phyloP scores from a whole-genome alignment of 805 yeast genomes.

The Myxozyma vanderwaltii region DNA sequence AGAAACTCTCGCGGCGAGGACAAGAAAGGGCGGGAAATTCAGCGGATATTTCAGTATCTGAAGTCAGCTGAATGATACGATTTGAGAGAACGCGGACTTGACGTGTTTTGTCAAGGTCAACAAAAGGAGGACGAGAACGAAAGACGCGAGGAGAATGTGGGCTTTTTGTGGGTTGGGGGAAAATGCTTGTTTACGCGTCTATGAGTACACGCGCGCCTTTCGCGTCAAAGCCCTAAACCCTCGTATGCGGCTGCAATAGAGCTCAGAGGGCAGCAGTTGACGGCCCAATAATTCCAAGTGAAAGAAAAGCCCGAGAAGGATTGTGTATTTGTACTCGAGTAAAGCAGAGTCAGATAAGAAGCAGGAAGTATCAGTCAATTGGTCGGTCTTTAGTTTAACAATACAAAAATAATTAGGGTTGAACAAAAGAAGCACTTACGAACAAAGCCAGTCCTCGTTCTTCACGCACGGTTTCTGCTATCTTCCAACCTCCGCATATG shows the following conservation, averaged over 20 bases:
- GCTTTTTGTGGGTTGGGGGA: no score
- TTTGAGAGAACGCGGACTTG: background rate
- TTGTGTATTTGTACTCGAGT: no score
- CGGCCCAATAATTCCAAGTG: no score
- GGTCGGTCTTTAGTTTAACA: background rate
- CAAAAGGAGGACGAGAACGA: background rate
- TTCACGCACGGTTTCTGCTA: no score
- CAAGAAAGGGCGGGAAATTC: background rate
- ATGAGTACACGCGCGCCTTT: background rate
- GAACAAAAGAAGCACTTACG: background rate
- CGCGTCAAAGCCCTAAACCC: slow-evolving; percentile 11
- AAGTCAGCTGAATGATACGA: background rate
- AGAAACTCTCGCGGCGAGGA: background rate
- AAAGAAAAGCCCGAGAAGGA: no score
- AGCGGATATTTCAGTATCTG: slow-evolving; percentile 11
- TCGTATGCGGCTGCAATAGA: no score
- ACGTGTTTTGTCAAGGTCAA: background rate
- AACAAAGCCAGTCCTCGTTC: background rate
- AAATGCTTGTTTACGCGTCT: slow-evolving; percentile 1
- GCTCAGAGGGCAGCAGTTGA: no score
- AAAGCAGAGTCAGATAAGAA: no score
- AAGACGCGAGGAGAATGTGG: no score
- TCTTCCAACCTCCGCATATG: no score
- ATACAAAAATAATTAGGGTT: no score
- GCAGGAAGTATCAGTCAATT: no score